Base-by-base conservation (phyloP, 305 asterid species). In the Fraxinus platypoda region DNA sequence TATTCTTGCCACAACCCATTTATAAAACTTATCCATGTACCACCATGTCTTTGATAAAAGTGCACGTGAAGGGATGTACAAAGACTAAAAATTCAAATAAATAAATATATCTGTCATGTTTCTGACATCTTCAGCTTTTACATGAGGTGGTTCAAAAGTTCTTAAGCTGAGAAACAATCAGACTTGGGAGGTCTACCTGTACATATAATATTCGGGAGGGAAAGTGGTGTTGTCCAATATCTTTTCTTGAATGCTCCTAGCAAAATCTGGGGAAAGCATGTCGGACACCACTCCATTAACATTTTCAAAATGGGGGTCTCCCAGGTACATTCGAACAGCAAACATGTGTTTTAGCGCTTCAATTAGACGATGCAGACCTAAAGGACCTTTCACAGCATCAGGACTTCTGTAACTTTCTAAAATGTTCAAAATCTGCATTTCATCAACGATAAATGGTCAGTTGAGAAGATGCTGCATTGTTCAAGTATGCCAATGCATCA, bases 221-320 rank as follows among this genome's bases (percentile, higher is more conserved):
- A 95, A 94, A 43, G 99, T 95, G 74, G 98, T 91, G 88, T 95
- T 93, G 86, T 95, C 99, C 9, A 88, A 86, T 85, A 95, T 94
- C 88, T 70, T 86, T 57, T 82, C 85, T 57, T 70, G 91, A 43
- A 95, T 84, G 38, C 64, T 81, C 88, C 87, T 83, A 2, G 98
- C 98, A 0, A 92, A 95, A 70, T 91, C 87, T 28, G 91, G 92
- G 78, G 96, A 94, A 72, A 91, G 92, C 99, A 95, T 95, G 72
- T 92, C 89, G 0, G 95, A 89, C 57, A 89, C 83, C 2, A 91
- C 91, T 66, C 76, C 81, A 46, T 78, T 82, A 83, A 92, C 75
- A 74, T 93, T 73, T 12, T 87, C 97, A 62, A 95, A 95, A 25
- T 13, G 68, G 0, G 99, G 99, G 52, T 94, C 98, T 3, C 99